These are phyloP conservation scores for Pyrenochaeta sp. DNA, from an alignment of 2,329 filamentous ascomycete species.

Conservation along the genomic window DNA sequence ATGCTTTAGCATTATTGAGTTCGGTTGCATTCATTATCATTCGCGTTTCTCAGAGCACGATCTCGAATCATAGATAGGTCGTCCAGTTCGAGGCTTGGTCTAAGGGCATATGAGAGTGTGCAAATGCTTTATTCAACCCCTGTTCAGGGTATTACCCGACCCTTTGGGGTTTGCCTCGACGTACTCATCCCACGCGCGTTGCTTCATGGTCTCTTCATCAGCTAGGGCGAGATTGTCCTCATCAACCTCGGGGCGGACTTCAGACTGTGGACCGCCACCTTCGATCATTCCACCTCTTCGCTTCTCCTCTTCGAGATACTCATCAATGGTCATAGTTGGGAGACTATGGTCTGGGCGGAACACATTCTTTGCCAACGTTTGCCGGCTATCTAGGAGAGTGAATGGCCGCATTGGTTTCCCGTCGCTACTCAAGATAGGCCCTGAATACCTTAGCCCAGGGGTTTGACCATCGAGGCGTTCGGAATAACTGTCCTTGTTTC, in stretches of 20 bases:
- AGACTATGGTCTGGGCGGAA: constrained; percentile 92
- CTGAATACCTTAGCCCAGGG: constrained; percentile 58
- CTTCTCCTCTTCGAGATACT: constrained; percentile 93
- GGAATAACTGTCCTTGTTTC: constrained; percentile 66
- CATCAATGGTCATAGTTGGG: constrained; percentile 97
- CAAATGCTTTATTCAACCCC: constrained; percentile 59
- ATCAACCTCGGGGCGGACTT: constrained; percentile 74
- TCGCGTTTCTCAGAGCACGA: background rate
- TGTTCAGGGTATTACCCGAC: constrained; percentile 83
- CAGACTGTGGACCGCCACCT: constrained; percentile 81
- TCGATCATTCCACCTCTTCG: constrained; percentile 87
- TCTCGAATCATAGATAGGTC: background rate
- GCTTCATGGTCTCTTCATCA: constrained; percentile 92
- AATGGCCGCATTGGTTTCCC: constrained; percentile 93
- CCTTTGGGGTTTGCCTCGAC: constrained; percentile 88
- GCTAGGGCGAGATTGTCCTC: constrained; percentile 91
- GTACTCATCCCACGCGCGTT: constrained; percentile 94
- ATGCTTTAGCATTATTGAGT: background rate
- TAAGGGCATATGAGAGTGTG: constrained; percentile 21
- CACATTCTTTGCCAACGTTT: constrained; percentile 79
- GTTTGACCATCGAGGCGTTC: constrained; percentile 74
- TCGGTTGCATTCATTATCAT: background rate
- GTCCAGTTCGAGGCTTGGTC: background rate
- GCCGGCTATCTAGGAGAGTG: constrained; percentile 79
- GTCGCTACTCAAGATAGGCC: constrained; percentile 77